Evolutionary conservation across 805 yeast species (phyloP).

Genomic region (Candida insectalens): DNA sequence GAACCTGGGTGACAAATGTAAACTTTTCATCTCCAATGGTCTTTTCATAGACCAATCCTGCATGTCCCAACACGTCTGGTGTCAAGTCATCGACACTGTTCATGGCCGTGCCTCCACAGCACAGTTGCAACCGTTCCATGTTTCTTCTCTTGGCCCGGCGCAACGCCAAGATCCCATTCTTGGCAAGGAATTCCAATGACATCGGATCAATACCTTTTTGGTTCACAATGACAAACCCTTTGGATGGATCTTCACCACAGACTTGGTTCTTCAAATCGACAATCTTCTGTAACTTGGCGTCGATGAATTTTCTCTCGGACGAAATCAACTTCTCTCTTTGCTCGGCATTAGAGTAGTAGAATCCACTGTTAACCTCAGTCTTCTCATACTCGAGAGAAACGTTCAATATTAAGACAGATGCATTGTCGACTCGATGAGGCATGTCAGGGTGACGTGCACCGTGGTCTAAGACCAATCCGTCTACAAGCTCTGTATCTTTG

Average conservation of each 20-base stretch:
- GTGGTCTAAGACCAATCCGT: slow-evolving; percentile 91
- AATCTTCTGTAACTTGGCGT: slow-evolving; percentile 83
- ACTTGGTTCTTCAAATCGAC: slow-evolving; percentile 90
- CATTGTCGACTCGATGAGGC: slow-evolving; percentile 84
- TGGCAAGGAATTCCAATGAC: slow-evolving; percentile 90
- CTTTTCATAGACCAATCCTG: slow-evolving; percentile 88
- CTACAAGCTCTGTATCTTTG: slow-evolving; percentile 70
- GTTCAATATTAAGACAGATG: slow-evolving; percentile 76
- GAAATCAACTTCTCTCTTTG: slow-evolving; percentile 93
- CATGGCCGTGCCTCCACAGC: slow-evolving; percentile 96
- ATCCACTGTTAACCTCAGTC: slow-evolving; percentile 94
- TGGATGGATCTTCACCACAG: slow-evolving; percentile 61
- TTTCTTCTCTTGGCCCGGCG: slow-evolving; percentile 98
- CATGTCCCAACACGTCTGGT: slow-evolving; percentile 72
- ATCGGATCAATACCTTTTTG: slow-evolving; percentile 99
- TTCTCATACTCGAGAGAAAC: slow-evolving; percentile 95
- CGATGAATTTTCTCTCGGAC: slow-evolving; percentile 88
- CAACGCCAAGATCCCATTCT: slow-evolving; percentile 84
- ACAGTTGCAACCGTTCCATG: slow-evolving; percentile 95
- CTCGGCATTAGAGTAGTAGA: slow-evolving; percentile 89
- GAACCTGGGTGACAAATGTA: slow-evolving; percentile 87
- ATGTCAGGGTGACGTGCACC: slow-evolving; percentile 99
- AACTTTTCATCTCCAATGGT: slow-evolving; percentile 95
- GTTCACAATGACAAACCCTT: slow-evolving; percentile 88
- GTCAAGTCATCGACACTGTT: slow-evolving; percentile 90